Evolutionary conservation across 2,329 filamentous ascomycete genomes (phyloP).

Genomic region (Aspergillus viridinutans): DNA sequence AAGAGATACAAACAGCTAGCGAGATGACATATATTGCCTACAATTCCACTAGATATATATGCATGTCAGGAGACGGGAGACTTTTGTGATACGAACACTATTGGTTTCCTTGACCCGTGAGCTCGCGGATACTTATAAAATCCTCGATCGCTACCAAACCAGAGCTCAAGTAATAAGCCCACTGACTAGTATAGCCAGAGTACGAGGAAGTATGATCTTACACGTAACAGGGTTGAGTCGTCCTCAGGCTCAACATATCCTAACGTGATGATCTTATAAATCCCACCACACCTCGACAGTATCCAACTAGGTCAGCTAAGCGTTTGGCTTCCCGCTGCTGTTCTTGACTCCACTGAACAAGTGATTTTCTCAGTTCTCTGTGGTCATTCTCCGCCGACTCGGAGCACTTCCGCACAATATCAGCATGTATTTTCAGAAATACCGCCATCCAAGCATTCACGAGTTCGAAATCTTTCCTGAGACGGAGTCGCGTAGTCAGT

Average conservation of each 20-base stretch:
- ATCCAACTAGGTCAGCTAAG: constrained; percentile 74
- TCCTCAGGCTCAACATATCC: not conserved
- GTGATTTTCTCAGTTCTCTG: constrained; percentile 51
- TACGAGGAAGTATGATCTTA: not conserved
- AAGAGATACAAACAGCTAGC: constrained; percentile 1
- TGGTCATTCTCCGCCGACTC: constrained; percentile 44
- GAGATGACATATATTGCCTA: not conserved
- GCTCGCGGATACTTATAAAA: not conserved
- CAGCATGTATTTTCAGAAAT: constrained; percentile 74
- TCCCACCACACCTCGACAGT: constrained; percentile 78
- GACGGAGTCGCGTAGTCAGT: constrained; percentile 64
- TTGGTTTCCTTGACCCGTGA: not conserved
- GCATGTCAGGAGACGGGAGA: not conserved
- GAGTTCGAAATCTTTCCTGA: constrained; percentile 81
- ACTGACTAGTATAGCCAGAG: not conserved
- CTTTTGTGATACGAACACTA: not conserved
- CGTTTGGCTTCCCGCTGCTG: constrained; percentile 68
- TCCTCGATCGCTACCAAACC: not conserved
- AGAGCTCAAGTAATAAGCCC: not conserved
- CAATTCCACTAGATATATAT: not conserved
- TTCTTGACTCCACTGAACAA: constrained; percentile 67
- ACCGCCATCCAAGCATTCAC: constrained; percentile 98
- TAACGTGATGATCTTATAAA: constrained; percentile 64
- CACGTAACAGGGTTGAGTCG: not conserved
- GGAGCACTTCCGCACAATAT: constrained; percentile 47